These are phyloP conservation scores for Penicillium palitans DNA, from an alignment of 2,329 filamentous ascomycete species.

Conservation along the genomic window DNA sequence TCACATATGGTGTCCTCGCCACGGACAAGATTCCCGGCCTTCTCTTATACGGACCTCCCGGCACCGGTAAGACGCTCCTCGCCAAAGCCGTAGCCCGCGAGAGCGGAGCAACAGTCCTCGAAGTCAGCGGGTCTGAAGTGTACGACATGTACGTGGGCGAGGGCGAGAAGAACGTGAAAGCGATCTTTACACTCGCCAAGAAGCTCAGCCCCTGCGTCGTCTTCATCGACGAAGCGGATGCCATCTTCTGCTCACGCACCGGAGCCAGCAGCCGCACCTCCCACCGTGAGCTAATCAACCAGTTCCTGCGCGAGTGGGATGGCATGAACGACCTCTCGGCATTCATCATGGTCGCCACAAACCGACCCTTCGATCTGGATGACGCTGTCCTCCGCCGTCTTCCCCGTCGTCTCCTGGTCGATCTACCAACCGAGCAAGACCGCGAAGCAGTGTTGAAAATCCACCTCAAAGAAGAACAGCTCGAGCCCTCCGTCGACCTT, in stretches of 20 bases:
- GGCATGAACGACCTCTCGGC: constrained; percentile 80
- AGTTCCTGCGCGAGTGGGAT: constrained; percentile 96
- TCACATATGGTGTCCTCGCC: constrained; percentile 88
- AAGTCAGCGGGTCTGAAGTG: constrained; percentile 85
- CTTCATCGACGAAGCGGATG: constrained; percentile 96
- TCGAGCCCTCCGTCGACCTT: constrained; percentile 45
- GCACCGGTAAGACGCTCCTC: constrained; percentile 63
- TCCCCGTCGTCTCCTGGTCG: constrained; percentile 51
- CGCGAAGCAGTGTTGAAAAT: constrained; percentile 51
- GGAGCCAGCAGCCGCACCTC: constrained; percentile 63
- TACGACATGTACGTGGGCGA: constrained; percentile 97
- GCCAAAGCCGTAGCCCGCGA: constrained; percentile 66
- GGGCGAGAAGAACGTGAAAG: constrained; percentile 92
- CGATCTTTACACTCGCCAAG: constrained; percentile 86
- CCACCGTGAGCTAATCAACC: constrained; percentile 89
- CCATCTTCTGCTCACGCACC: constrained; percentile 77
- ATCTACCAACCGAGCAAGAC: constrained; percentile 49
- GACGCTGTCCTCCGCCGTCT: constrained; percentile 54
- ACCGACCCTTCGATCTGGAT: constrained; percentile 91
- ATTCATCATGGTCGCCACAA: constrained; percentile 98
- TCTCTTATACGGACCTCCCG: constrained; percentile 81
- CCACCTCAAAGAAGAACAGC: constrained; percentile 50
- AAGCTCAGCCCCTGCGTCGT: constrained; percentile 90
- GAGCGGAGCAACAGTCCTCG: constrained; percentile 69
- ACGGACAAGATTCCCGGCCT: constrained; percentile 89